Percentiles rank a stretch among this genome's conserved stretches.
These are phyloP conservation scores for Pyrrhoderma noxium DNA, from an alignment of 1,284 basidiomycete species.

Conservation along the genomic window DNA sequence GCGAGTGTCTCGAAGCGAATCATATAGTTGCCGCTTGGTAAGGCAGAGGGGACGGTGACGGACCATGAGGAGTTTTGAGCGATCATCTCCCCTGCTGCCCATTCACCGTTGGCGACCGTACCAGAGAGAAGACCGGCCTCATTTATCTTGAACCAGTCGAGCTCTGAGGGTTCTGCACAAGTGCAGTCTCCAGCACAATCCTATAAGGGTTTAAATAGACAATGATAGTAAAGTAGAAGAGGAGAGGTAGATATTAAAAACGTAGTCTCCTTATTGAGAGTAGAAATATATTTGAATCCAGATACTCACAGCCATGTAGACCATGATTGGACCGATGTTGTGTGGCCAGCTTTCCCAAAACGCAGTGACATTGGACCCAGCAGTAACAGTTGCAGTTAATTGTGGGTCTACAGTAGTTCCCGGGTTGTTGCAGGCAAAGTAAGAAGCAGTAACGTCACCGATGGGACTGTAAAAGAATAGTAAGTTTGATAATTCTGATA, in stretches of 20 bases:
- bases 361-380: constrained; percentile 36
- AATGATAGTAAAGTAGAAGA: not conserved
- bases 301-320: constrained; percentile 30
- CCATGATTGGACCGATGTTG: constrained; percentile 29
- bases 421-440: constrained; percentile 31
- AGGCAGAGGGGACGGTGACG: constrained; percentile 42
- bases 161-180: constrained; percentile 26
- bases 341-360: constrained; percentile 36
- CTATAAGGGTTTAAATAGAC: not conserved
- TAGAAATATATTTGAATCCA: too few species aligned
- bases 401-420: constrained; percentile 32
- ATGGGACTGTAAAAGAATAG: constrained; percentile 24
- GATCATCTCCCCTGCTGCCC: constrained; percentile 47
- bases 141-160: constrained; percentile 43
- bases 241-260: too few species aligned
- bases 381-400: constrained; percentile 32
- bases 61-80: constrained; percentile 48
- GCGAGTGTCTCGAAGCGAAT: constrained; percentile 52
- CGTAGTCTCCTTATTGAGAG: too few species aligned
- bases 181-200: constrained; percentile 31
- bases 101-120: constrained; percentile 38
- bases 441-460: constrained; percentile 30
- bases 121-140: constrained; percentile 45
- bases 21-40: constrained; percentile 44
- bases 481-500: constrained; percentile 6